Base-by-base conservation (phyloP, 1,139 yeast genomes). In the Saccharomyces uvarum region DNA sequence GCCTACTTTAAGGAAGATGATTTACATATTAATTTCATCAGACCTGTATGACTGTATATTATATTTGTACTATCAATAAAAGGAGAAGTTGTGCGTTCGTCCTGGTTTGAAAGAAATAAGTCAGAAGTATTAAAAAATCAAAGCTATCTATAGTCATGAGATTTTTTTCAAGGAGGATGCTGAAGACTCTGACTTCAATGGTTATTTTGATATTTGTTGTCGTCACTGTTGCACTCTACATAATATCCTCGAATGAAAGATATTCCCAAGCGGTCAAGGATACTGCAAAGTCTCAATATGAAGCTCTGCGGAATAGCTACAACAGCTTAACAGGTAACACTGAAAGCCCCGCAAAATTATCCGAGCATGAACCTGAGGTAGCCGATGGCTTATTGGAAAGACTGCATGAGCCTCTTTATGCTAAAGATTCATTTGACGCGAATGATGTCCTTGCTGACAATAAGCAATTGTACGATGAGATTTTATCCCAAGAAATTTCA, bases 361-460 rank as follows among this genome's bases (percentile, higher is more conserved):
- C 44, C 4, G 26, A 38, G 4, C 26, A 38, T 38, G 44, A 19
- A 5, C 6, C 44, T 11, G 44, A 11, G 11, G 26, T 16, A 6
- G 11, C 4, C 11, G 26, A 38, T 4, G 4, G 13, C 7, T 16
- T 38, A 38, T 1, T 38, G 24, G 24, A 16, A 4, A 38, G 24
- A 13, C 13, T 38, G 4, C 24, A 16, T 19, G 44, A 38, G 44
- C 44, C 44, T 9, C 24, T 38, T 9, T 38, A 16, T 38, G 44
- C 9, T 3, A 38, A 38, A 24, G 44, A 38, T 3, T 14, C 27
- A 13, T 38, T 51, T 33, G 56, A 49, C 14, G 42, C 48, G 8
- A 63, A 74, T 49, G 66, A 71, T 42, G 67, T 77, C 2, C 64
- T 78, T 27, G 58, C 68, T 14, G 56, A 61, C 8, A 80, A 80